Evolutionary conservation across 2,329 filamentous ascomycete genomes (phyloP).

Genomic region (Phaeosphaeriaceae sp.): DNA sequence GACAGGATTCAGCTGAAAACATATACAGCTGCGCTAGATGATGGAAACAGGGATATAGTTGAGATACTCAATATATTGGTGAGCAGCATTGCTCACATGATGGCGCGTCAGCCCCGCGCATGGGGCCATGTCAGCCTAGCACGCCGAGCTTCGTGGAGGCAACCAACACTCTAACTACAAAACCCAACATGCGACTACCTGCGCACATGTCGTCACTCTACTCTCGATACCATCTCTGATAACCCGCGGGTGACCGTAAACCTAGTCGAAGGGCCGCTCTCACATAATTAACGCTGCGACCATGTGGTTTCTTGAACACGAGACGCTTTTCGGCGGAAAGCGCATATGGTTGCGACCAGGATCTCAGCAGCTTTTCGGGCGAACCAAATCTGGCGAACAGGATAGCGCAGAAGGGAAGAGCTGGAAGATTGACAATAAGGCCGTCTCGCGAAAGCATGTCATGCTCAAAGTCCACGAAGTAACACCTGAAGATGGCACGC

Average conservation of each 20-base stretch:
- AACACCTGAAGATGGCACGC: slow-evolving; percentile 68
- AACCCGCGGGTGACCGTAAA: too few relatives aligned
- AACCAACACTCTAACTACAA: neutral
- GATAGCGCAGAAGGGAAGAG: slow-evolving; percentile 42
- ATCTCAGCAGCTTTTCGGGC: slow-evolving; percentile 83
- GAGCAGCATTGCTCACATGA: slow-evolving; percentile 5
- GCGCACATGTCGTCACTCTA: neutral
- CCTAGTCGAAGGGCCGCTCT: neutral
- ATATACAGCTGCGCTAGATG: too few relatives aligned
- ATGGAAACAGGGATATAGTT: too few relatives aligned
- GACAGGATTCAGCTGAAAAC: too few relatives aligned
- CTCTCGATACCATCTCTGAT: too few relatives aligned
- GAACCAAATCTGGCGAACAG: slow-evolving; percentile 68
- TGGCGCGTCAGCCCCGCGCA: slow-evolving; percentile 8
- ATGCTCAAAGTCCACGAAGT: slow-evolving; percentile 74
- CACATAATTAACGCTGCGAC: neutral
- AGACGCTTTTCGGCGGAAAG: slow-evolving; percentile 64
- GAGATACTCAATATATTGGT: too few relatives aligned
- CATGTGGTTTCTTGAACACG: slow-evolving; percentile 64
- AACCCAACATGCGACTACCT: neutral
- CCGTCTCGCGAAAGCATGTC: slow-evolving; percentile 88
- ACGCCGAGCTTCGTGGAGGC: slow-evolving; percentile 7
- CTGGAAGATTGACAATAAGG: slow-evolving; percentile 74
- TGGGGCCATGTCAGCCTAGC: too few relatives aligned
- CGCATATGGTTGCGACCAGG: slow-evolving; percentile 86